A percentile compares a stretch with the other conserved stretches of the same genome.
These are phyloP conservation scores for Pseudoscleropodium purum DNA, from an alignment of 225 moss, liverwort and hornwort genomes.

Conservation along the genomic window DNA sequence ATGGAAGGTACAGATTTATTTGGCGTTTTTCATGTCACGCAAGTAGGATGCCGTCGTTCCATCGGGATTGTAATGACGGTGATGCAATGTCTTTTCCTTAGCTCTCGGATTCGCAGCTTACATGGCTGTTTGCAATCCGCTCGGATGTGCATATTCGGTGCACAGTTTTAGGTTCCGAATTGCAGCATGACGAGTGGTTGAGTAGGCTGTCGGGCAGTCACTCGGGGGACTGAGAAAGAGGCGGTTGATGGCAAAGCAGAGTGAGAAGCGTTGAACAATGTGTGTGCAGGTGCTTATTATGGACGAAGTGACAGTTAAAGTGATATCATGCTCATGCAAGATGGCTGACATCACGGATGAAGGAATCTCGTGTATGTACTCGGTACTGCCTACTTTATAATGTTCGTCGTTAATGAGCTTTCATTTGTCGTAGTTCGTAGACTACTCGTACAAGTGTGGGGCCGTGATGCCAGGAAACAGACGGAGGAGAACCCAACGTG, in stretches of 20 bases:
- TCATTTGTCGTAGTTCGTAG: background rate
- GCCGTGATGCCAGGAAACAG: background rate
- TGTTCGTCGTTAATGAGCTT: background rate
- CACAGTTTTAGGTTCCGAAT: background rate
- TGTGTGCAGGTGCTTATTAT: constrained; percentile 83
- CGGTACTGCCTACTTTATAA: background rate
- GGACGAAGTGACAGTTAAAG: constrained; percentile 86
- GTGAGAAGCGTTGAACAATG: background rate
- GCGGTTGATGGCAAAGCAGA: background rate
- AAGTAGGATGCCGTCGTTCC: background rate
- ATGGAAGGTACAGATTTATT: constrained; percentile 32
- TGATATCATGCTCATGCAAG: constrained; percentile 95
- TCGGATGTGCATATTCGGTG: background rate
- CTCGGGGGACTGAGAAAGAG: background rate
- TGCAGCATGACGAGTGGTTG: background rate
- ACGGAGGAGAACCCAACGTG: background rate
- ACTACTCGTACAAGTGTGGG: background rate
- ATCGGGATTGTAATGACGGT: background rate
- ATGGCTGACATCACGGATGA: constrained; percentile 96
- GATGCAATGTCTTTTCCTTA: background rate
- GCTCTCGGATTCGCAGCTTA: background rate
- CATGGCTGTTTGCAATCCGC: background rate
- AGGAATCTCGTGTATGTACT: constrained; percentile 73
- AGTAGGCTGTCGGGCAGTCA: background rate
- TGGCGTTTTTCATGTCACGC: background rate